phyloP scores from a whole-genome alignment of 352 stramenopile species.

The Phytopythium ostracodes region DNA sequence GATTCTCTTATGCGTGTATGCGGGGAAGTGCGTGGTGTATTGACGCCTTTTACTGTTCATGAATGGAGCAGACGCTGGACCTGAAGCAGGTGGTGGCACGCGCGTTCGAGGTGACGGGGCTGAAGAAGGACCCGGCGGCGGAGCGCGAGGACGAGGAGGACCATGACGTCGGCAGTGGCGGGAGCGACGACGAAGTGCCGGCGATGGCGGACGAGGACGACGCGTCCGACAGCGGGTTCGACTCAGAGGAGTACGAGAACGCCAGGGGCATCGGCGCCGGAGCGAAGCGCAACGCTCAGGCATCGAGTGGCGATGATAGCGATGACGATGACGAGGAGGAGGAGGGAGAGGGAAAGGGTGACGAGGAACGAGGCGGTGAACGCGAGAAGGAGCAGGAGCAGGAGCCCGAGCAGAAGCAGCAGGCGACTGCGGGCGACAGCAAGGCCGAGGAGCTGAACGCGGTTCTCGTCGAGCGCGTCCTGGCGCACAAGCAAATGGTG shows the following conservation, averaged over 20 bases:
- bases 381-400: not conserved
- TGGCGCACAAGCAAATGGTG: conserved; percentile 69
- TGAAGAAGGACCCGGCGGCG: conserved; percentile 23
- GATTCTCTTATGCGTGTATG: not conserved
- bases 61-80: conserved; percentile 21
- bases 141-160: conserved; percentile 17
- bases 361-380: not conserved
- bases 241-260: conserved; percentile 38
- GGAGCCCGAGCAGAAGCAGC: conserved; percentile 15
- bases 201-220: conserved; percentile 7
- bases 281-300: not conserved
- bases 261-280: conserved; percentile 2
- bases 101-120: conserved; percentile 38
- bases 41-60: not conserved
- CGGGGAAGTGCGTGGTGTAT: not conserved
- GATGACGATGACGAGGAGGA: not conserved
- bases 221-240: conserved; percentile 29
- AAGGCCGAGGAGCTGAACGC: conserved; percentile 19
- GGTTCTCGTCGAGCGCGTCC: conserved; percentile 50
- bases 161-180: conserved; percentile 6
- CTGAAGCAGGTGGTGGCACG: conserved; percentile 39
- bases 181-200: conserved; percentile 16
- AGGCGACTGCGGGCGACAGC: not conserved
- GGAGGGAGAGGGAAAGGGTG: not conserved
- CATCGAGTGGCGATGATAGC: conserved; percentile 1